Conservation (phyloP, 2,329 filamentous ascomycete genomes). For the Sphaerulina vaccinii region DNA sequence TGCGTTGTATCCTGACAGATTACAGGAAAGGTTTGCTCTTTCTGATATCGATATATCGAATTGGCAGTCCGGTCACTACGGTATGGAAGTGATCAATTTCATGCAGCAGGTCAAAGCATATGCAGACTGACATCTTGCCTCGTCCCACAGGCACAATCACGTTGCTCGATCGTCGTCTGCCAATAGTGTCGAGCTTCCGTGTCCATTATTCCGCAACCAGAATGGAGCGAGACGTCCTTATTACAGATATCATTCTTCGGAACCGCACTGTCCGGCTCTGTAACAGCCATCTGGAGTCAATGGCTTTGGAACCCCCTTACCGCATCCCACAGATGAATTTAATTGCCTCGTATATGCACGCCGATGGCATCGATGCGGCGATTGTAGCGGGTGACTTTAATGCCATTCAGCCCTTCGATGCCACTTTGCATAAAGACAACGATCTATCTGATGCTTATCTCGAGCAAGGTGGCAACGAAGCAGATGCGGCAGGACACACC, state of each 20-base stretch:
- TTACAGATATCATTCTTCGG: conserved; percentile 50
- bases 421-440: conserved; percentile 49
- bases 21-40: conserved; percentile 47
- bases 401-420: conserved; percentile 57
- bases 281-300: conserved; percentile 59
- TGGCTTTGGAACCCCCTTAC: conserved; percentile 49
- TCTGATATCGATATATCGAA: conserved; percentile 47
- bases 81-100: too few species aligned
- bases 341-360: conserved; percentile 47
- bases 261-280: conserved; percentile 48
- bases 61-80: conserved; percentile 50
- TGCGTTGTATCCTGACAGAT: too few species aligned
- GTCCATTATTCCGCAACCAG: conserved; percentile 49
- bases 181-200: conserved; percentile 49
- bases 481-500: conserved; percentile 54
- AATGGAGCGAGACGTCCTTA: conserved; percentile 56
- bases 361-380: conserved; percentile 41
- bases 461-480: conserved; percentile 51
- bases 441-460: conserved; percentile 55
- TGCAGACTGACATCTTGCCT: too few species aligned
- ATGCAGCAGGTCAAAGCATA: too few species aligned
- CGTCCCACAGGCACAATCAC: conserved; percentile 53
- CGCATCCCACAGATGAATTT: conserved; percentile 51
- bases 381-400: conserved; percentile 57
- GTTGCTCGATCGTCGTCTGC: conserved; percentile 51